Percentiles rank a stretch among this genome's conserved stretches.
Evolutionary conservation across 2,329 filamentous ascomycete genomes (phyloP).

Genomic region (Neonectria hederae): DNA sequence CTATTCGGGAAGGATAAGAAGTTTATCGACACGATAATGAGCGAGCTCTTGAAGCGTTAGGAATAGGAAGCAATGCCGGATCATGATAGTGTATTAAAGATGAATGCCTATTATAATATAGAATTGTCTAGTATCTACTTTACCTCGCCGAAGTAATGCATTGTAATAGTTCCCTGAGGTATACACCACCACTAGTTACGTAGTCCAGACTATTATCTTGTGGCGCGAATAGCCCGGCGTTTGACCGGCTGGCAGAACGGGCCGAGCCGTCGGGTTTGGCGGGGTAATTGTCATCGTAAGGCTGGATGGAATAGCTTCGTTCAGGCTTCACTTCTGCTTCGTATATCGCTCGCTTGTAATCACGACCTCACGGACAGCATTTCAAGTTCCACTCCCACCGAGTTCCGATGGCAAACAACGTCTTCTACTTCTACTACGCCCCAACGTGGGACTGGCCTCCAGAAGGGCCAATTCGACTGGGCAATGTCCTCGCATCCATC

Average conservation of each 20-base stretch:
- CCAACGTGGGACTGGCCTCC: constrained; percentile 21
- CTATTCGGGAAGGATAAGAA: constrained; percentile 11
- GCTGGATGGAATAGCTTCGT: not conserved
- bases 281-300: not conserved
- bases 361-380: not conserved
- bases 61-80: not conserved
- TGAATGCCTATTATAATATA: not conserved
- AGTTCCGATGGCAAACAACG: constrained; percentile 15
- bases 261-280: not conserved
- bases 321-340: not conserved
- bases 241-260: not conserved
- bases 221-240: not conserved
- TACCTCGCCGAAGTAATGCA: not conserved
- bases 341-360: not conserved
- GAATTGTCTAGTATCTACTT: not conserved
- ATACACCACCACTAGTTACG: not conserved
- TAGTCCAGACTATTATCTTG: too few relatives aligned
- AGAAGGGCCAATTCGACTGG: constrained; percentile 14
- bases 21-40: constrained; percentile 2
- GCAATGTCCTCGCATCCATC: constrained; percentile 26
- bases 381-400: not conserved
- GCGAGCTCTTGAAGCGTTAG: not conserved
- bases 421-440: constrained; percentile 18
- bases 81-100: too few relatives aligned
- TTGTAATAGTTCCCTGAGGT: not conserved